phyloP scores from a whole-genome alignment of 495 filamentous ascomycete species.

The Penicillium subrubescens region DNA sequence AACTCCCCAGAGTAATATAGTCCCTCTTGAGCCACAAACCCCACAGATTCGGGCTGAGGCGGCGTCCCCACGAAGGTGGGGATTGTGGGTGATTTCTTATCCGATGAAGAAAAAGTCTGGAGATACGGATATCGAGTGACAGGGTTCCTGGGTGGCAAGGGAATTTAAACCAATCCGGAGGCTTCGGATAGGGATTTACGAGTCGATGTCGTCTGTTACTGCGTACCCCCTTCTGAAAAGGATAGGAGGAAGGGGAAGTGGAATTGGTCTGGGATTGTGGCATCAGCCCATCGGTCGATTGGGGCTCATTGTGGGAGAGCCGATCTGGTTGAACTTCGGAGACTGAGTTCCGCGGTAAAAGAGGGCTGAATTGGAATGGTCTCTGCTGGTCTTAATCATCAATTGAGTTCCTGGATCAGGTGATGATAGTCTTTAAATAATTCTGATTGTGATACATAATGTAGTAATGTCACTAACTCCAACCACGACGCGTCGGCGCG shows the following conservation, averaged over 20 bases:
- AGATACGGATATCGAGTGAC: background rate
- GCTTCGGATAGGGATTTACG: slow-evolving; percentile 21
- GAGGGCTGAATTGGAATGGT: background rate
- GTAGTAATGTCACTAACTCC: background rate
- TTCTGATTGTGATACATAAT: no score
- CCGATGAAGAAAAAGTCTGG: slow-evolving; percentile 5
- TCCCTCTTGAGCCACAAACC: slow-evolving; percentile 11
- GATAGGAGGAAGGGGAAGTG: background rate
- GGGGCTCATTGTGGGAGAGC: slow-evolving; percentile 5
- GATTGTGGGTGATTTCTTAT: slow-evolving; percentile 30
- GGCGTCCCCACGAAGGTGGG: slow-evolving; percentile 31
- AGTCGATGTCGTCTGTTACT: background rate
- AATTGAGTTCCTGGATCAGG: background rate
- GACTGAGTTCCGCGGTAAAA: background rate
- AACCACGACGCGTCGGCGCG: background rate
- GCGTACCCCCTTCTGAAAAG: no score
- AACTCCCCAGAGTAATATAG: slow-evolving; percentile 16
- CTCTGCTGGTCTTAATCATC: background rate
- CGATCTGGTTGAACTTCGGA: background rate
- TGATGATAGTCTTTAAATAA: background rate
- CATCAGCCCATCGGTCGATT: background rate
- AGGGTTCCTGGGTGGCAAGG: slow-evolving; percentile 7
- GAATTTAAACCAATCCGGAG: slow-evolving; percentile 14
- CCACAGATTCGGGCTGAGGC: slow-evolving; percentile 17
- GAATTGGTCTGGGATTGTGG: background rate